Evolutionary conservation across 129 eudicot genomes (phyloP).

Genomic region (Flaveria ramosissima): DNA sequence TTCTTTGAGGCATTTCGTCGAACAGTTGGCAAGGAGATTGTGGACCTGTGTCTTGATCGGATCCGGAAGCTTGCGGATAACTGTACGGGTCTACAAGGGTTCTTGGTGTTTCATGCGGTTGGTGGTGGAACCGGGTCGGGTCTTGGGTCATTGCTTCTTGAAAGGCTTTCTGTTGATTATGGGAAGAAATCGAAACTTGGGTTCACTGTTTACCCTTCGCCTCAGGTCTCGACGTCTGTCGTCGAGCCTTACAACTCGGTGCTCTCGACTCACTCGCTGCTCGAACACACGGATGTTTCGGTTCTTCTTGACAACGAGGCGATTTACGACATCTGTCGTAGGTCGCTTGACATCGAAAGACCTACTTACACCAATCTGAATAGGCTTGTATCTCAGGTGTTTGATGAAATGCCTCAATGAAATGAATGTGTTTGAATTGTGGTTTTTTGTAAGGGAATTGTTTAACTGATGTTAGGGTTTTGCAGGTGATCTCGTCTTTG

Average conservation of each 20-base stretch:
- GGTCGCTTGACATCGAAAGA: slow-evolving; percentile 63
- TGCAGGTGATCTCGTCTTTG: slow-evolving; percentile 62
- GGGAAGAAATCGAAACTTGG: slow-evolving; percentile 74
- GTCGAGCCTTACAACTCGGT: slow-evolving; percentile 82
- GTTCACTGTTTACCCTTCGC: slow-evolving; percentile 78
- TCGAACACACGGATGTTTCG: slow-evolving; percentile 74
- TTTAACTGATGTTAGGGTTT: background rate
- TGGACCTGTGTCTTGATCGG: slow-evolving; percentile 73
- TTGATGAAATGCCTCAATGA: slow-evolving; percentile 19
- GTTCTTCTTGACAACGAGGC: slow-evolving; percentile 79
- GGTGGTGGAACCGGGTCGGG: slow-evolving; percentile 87
- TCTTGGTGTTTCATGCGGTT: slow-evolving; percentile 69
- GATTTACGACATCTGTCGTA: slow-evolving; percentile 74
- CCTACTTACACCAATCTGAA: slow-evolving; percentile 76
- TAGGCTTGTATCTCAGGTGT: slow-evolving; percentile 72
- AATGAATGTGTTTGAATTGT: background rate
- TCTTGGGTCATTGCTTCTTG: slow-evolving; percentile 68
- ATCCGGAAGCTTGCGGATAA: slow-evolving; percentile 75
- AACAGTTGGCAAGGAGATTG: slow-evolving; percentile 78
- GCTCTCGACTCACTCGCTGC: slow-evolving; percentile 71
- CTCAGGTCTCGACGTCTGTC: slow-evolving; percentile 75
- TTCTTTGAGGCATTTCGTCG: slow-evolving; percentile 27
- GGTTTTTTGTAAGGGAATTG: background rate
- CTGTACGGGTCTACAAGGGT: slow-evolving; percentile 78
- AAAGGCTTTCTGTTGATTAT: slow-evolving; percentile 68